Conservation (phyloP, 306 rosid genomes). For the Gastrolobium bilobum region DNA sequence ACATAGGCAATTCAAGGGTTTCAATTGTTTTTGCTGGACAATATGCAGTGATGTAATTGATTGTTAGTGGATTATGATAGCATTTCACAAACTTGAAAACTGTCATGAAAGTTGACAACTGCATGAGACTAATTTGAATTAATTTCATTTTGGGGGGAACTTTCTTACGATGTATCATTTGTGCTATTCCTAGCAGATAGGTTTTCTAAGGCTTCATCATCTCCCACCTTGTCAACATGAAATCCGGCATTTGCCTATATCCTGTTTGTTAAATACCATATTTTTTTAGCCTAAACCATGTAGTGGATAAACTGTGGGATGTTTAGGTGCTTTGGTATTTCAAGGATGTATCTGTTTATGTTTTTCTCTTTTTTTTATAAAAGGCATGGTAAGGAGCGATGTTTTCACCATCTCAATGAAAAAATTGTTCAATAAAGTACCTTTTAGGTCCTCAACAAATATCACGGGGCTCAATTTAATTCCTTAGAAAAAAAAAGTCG, state of each 20-base stretch:
- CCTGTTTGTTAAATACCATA: constrained; percentile 3
- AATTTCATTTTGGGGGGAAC: constrained; percentile 7
- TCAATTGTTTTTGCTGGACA: constrained; percentile 31
- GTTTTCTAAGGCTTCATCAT: constrained; percentile 13
- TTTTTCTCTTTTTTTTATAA: not conserved
- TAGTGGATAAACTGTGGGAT: constrained; percentile 25
- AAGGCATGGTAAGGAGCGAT: not conserved
- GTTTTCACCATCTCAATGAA: constrained; percentile 17
- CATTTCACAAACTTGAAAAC: constrained; percentile 13
- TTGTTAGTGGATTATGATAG: constrained; percentile 11
- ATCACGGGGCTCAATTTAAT: too few relatives aligned
- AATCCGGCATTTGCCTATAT: constrained; percentile 14
- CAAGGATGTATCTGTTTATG: constrained; percentile 7
- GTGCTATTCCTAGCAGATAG: constrained; percentile 18
- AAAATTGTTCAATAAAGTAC: not conserved
- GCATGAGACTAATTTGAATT: constrained; percentile 4
- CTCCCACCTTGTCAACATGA: constrained; percentile 3
- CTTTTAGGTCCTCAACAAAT: not conserved
- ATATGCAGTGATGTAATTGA: not conserved
- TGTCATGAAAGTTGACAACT: constrained; percentile 23
- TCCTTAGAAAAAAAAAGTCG: too few relatives aligned
- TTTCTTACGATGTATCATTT: constrained; percentile 17
- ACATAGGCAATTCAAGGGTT: not conserved
- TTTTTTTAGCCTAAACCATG: constrained; percentile 18
- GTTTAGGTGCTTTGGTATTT: constrained; percentile 28